Evolutionary conservation across 202 grass and related monocot species (phyloP), one percentile per base, ranked within the genome.

Genomic region (Bolboschoenoplectus hybrid): DNA sequence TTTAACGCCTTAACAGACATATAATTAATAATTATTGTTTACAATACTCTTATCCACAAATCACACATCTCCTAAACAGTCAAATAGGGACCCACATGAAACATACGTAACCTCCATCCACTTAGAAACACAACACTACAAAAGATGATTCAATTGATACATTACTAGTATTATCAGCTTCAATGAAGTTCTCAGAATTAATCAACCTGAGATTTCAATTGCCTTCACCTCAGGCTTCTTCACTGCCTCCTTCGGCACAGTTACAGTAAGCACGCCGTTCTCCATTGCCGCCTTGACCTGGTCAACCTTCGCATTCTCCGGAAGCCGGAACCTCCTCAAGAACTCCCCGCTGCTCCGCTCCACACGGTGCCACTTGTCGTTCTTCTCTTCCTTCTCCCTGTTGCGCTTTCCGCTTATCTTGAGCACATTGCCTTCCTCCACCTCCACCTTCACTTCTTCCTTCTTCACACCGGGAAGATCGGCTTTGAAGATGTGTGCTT

Each of bases 401-500:
- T 77, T 77, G 56, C 88, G 88, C 85, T 92, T 19, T 9, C 88
- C 91, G 67, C 74, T 84, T 82, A 93, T 97, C 46, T 82, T 63
- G 1, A 97, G 85, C 49, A 93, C 88, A 67, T 88, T 86, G 36
- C 82, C 91, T 9, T 89, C 88, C 61, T 97, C 90, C 67, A 26
- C 26, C 26, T 26, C 26, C 26, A 26, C 26, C 26, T 26, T 26
- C 26, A 26, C 26, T 26, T 26, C 85, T 2, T 87, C 90, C 60
- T 74, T 92, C 7, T 2, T 55, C 12, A 89, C 88, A 4, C 90
- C 90, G 0, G 88, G 90, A 35, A 93, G 72, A 41, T 93, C 91
- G 32, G 89, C 91, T 71, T 93, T 93, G 85, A 93, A 91, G 0
- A 93, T 87, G 82, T 94, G 92, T 0, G 87, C 85, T 19, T 89